Percentiles rank a stretch among this genome's conserved stretches.
phyloP scores from a whole-genome alignment of 2,329 filamentous ascomycete species.

The Venturia effusa region DNA sequence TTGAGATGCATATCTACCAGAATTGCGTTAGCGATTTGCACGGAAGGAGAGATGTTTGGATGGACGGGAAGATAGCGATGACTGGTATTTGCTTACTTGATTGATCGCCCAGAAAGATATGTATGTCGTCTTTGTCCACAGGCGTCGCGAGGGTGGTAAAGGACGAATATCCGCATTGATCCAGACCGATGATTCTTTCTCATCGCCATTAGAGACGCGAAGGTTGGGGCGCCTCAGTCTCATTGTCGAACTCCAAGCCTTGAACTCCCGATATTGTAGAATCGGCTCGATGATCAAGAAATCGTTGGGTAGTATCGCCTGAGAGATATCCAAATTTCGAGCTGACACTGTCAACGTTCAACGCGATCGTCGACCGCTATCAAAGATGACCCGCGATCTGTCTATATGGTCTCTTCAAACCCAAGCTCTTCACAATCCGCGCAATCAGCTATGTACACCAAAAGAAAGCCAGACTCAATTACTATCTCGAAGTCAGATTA shows the following conservation, averaged over 20 bases:
- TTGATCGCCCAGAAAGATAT: constrained; percentile 31
- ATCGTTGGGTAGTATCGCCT: too few relatives aligned
- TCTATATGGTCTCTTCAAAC: background rate
- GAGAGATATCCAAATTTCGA: too few relatives aligned
- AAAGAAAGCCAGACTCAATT: too few relatives aligned
- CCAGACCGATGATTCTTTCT: constrained; percentile 23
- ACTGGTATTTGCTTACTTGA: background rate
- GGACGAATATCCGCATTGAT: constrained; percentile 31
- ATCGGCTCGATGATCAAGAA: too few relatives aligned
- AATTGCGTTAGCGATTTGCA: constrained; percentile 2
- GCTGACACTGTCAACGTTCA: too few relatives aligned
- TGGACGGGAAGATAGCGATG: constrained; percentile 24
- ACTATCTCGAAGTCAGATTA: too few relatives aligned
- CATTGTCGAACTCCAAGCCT: constrained; percentile 20
- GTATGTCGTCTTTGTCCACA: constrained; percentile 28
- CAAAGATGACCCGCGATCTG: too few relatives aligned
- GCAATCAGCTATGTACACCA: too few relatives aligned
- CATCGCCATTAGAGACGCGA: constrained; percentile 27
- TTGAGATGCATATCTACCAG: constrained; percentile 12
- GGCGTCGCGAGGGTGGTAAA: constrained; percentile 29
- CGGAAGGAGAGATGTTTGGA: constrained; percentile 29
- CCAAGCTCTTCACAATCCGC: background rate
- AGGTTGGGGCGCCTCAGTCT: constrained; percentile 30
- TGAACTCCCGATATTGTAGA: too few relatives aligned
- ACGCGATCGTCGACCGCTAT: too few relatives aligned